Conservation (phyloP, 257 asterid genomes). For the Haberlea rhodopensis region DNA sequence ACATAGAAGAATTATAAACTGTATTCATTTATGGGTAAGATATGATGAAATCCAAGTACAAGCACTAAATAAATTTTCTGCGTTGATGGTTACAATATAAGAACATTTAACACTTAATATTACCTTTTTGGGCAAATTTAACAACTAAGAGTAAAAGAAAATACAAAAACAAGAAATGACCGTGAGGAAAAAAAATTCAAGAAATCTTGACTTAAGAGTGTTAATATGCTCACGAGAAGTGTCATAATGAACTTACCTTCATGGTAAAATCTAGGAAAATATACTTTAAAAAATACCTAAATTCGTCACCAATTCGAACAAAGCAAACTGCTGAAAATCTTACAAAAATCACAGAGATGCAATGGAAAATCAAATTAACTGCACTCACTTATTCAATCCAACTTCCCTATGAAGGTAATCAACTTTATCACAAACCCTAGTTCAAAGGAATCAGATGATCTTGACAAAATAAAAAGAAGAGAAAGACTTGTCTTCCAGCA, state of each 20-base stretch:
- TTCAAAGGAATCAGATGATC: slow-evolving; percentile 16
- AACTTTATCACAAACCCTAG: slow-evolving; percentile 37
- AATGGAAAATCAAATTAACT: neutral
- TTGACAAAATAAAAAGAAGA: slow-evolving; percentile 23
- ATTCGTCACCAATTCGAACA: too few species aligned
- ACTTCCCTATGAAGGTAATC: neutral
- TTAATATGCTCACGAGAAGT: too few species aligned
- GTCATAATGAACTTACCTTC: neutral
- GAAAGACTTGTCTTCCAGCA: slow-evolving; percentile 20
- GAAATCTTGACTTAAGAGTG: too few species aligned
- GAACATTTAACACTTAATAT: too few species aligned
- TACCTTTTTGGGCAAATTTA: neutral
- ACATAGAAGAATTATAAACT: too few species aligned
- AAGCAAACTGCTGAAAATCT: slow-evolving; percentile 16
- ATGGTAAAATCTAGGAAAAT: neutral
- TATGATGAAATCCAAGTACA: neutral
- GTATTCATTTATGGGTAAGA: neutral
- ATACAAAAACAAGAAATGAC: too few species aligned
- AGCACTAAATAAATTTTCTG: too few species aligned
- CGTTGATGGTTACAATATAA: too few species aligned
- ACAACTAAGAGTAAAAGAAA: too few species aligned
- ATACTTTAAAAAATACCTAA: neutral
- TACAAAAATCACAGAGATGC: neutral
- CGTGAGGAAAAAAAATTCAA: too few species aligned
- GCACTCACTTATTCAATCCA: neutral